phyloP scores from a whole-genome alignment of 129 eudicot genomes.

The Smallanthus sonchifolius region DNA sequence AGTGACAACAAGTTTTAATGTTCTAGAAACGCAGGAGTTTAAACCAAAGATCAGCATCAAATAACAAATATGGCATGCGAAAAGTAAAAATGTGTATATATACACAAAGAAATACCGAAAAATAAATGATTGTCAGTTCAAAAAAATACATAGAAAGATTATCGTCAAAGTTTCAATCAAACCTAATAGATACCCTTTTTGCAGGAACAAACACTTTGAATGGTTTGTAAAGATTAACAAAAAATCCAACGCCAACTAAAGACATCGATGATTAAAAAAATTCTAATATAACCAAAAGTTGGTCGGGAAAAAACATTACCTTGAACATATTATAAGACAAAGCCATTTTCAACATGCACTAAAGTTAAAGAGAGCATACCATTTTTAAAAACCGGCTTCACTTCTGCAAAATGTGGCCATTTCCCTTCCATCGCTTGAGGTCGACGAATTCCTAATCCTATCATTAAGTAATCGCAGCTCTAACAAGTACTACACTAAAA shows the following conservation, averaged over 20 bases:
- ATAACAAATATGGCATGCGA: neutral
- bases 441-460: slow-evolving; percentile 31
- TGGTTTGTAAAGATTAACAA: neutral
- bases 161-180: neutral
- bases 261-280: neutral
- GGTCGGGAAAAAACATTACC: neutral
- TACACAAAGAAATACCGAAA: slow-evolving; percentile 7
- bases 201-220: neutral
- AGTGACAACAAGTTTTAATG: neutral
- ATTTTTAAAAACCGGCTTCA: slow-evolving; percentile 14
- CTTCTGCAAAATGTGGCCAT: slow-evolving; percentile 25
- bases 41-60: neutral
- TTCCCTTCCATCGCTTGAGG: slow-evolving; percentile 26
- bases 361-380: slow-evolving; percentile 25
- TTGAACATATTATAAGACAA: neutral
- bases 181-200: neutral
- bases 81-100: neutral
- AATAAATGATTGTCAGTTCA: neutral
- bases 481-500: slow-evolving; percentile 22
- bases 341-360: neutral
- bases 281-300: neutral
- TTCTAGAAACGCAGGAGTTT: neutral
- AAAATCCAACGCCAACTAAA: neutral
- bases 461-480: slow-evolving; percentile 31
- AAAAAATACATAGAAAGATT: neutral